Conservation (phyloP, 768 basidiomycete species). For the Trametes maxima region DNA sequence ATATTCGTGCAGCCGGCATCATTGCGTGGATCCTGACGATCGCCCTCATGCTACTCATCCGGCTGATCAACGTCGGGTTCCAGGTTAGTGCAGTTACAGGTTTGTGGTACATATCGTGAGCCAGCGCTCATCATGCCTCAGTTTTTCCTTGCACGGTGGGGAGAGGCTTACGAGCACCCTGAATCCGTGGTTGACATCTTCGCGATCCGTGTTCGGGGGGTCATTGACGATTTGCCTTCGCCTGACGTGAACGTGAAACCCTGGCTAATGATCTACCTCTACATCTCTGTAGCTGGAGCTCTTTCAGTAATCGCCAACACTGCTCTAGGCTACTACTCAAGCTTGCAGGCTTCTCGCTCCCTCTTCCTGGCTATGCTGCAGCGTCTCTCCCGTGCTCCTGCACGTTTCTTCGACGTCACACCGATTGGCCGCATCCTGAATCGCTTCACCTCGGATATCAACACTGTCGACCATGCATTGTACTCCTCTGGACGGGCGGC, state of each 20-base stretch:
- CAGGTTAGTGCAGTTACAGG: constrained; percentile 43
- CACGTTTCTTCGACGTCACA: constrained; percentile 72
- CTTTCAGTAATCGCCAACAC: constrained; percentile 56
- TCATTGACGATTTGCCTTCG: constrained; percentile 55
- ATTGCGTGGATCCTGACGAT: constrained; percentile 57
- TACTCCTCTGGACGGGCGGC: constrained; percentile 58
- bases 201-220: neutral
- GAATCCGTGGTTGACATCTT: constrained; percentile 7
- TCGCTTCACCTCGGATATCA: constrained; percentile 74
- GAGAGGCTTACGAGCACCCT: constrained; percentile 59
- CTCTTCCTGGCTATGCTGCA: constrained; percentile 58
- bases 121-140: constrained; percentile 28
- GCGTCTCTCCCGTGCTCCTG: constrained; percentile 61
- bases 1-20: constrained; percentile 63
- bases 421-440: constrained; percentile 80
- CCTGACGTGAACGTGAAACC: constrained; percentile 63
- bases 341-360: constrained; percentile 63
- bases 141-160: constrained; percentile 71
- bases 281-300: constrained; percentile 62
- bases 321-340: constrained; percentile 66
- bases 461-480: constrained; percentile 68
- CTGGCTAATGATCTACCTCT: constrained; percentile 66
- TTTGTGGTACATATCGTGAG: too few relatives aligned
- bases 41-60: constrained; percentile 54
- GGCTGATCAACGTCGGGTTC: constrained; percentile 55